Evolutionary conservation across 2,329 filamentous ascomycete species (phyloP).

Genomic region (Septoria linicola): DNA sequence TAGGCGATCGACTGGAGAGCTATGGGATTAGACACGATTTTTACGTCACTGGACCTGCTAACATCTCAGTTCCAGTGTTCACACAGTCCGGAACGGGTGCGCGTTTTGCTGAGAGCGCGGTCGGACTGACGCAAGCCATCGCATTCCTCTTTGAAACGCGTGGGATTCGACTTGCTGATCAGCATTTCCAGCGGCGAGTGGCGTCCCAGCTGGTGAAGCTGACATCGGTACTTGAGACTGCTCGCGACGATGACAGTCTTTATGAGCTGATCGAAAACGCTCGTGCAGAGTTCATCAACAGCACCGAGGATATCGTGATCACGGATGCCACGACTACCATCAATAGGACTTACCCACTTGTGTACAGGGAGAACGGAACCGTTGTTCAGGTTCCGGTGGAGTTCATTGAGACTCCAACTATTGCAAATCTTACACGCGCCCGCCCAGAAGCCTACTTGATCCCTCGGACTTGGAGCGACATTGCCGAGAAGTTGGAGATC

Average conservation of each 20-base stretch:
- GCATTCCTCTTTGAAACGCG: slow-evolving; percentile 40
- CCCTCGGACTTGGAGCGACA: slow-evolving; percentile 38
- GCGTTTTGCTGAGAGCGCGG: slow-evolving; percentile 41
- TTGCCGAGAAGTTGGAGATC: slow-evolving; percentile 36
- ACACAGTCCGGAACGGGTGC: slow-evolving; percentile 15
- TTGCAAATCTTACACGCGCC: slow-evolving; percentile 38
- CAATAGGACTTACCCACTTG: slow-evolving; percentile 37
- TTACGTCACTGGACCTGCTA: slow-evolving; percentile 34
- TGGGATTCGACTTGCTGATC: slow-evolving; percentile 39
- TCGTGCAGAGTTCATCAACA: slow-evolving; percentile 31
- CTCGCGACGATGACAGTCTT: slow-evolving; percentile 27
- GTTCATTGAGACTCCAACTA: slow-evolving; percentile 38
- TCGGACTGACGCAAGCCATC: slow-evolving; percentile 40
- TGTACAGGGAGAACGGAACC: slow-evolving; percentile 35
- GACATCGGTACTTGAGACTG: slow-evolving; percentile 38
- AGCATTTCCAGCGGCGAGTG: slow-evolving; percentile 38
- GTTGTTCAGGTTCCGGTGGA: slow-evolving; percentile 38
- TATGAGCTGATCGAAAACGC: slow-evolving; percentile 32
- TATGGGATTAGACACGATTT: slow-evolving; percentile 38
- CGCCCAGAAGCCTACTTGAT: slow-evolving; percentile 40
- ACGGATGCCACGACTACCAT: slow-evolving; percentile 32
- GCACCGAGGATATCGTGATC: slow-evolving; percentile 36
- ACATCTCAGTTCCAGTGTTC: not conserved
- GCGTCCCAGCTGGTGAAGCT: slow-evolving; percentile 38
- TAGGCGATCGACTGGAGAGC: slow-evolving; percentile 31